A percentile compares a stretch with the other conserved stretches of the same genome.
Conservation (phyloP, 1,139 yeast species). For the Zhuliangozyma blackwelliae region DNA sequence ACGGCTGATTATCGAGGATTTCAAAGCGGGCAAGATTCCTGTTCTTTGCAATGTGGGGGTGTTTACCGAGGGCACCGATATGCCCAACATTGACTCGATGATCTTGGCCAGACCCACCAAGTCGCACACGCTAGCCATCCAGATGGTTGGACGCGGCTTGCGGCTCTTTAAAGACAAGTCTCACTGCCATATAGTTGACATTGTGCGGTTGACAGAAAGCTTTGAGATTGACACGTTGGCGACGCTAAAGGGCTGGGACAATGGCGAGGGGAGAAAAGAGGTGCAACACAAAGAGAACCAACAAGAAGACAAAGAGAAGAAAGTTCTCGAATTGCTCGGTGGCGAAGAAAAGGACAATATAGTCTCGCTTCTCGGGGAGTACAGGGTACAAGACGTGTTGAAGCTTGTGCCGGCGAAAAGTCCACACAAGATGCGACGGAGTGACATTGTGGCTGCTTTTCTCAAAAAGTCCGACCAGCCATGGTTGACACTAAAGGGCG, state of each 20-base stretch:
- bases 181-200: constrained; percentile 72
- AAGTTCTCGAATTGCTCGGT: constrained; percentile 1
- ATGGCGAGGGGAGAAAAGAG: constrained; percentile 25
- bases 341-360: too few species aligned
- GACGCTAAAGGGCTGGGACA: constrained; percentile 44
- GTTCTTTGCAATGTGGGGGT: constrained; percentile 86
- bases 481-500: constrained; percentile 30
- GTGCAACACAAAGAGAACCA: constrained; percentile 22
- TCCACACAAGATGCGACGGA: too few species aligned
- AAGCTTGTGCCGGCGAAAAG: too few species aligned
- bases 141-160: constrained; percentile 91
- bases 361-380: too few species aligned
- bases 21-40: constrained; percentile 57
- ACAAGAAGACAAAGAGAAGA: constrained; percentile 12
- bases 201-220: constrained; percentile 48
- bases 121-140: constrained; percentile 67
- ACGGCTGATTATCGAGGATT: constrained; percentile 49
- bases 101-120: constrained; percentile 78
- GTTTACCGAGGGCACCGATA: constrained; percentile 93
- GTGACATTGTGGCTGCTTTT: too few species aligned
- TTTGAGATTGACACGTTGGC: constrained; percentile 62
- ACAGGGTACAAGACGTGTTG: too few species aligned
- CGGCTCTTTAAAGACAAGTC: constrained; percentile 58
- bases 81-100: constrained; percentile 83
- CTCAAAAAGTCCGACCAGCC: constrained; percentile 8